A percentile compares a stretch with the other conserved stretches of the same genome.
These are phyloP conservation scores for Colletotrichum simmondsii DNA, from an alignment of 2,329 filamentous ascomycete genomes.

Conservation along the genomic window DNA sequence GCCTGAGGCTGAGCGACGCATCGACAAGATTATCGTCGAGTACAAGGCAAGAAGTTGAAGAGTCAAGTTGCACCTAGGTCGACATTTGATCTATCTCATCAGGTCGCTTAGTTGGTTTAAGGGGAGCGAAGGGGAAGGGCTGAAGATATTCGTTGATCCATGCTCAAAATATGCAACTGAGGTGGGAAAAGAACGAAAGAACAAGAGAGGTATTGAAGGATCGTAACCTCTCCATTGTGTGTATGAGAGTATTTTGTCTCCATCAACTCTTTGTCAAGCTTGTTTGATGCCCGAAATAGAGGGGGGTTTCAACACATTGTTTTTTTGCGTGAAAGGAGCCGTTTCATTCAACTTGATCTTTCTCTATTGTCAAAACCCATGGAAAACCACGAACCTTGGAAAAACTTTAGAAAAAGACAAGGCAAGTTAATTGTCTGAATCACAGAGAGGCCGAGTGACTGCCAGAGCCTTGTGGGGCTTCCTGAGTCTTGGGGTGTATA, in stretches of 20 bases:
- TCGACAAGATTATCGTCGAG: constrained; percentile 47
- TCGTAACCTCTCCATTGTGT: background rate
- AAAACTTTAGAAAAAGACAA: too few species aligned
- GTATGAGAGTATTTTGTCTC: background rate
- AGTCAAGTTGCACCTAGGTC: background rate
- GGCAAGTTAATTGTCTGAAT: background rate
- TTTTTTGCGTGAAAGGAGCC: background rate
- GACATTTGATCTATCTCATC: background rate
- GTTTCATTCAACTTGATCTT: background rate
- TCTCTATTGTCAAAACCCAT: background rate
- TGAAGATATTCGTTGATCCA: background rate
- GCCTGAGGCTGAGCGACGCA: constrained; percentile 50
- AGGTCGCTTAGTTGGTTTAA: background rate
- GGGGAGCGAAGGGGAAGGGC: too few species aligned
- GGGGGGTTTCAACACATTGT: background rate
- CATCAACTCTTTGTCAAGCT: background rate
- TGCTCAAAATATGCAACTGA: background rate
- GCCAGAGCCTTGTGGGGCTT: background rate
- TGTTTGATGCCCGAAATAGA: too few species aligned
- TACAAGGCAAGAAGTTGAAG: background rate
- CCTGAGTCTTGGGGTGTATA: background rate
- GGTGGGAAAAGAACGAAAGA: background rate
- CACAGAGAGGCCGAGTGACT: background rate
- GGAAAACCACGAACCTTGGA: background rate
- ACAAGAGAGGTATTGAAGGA: background rate